Evolutionary conservation across 768 basidiomycete genomes (phyloP).

Genomic region (Antrodiella citrinella): DNA sequence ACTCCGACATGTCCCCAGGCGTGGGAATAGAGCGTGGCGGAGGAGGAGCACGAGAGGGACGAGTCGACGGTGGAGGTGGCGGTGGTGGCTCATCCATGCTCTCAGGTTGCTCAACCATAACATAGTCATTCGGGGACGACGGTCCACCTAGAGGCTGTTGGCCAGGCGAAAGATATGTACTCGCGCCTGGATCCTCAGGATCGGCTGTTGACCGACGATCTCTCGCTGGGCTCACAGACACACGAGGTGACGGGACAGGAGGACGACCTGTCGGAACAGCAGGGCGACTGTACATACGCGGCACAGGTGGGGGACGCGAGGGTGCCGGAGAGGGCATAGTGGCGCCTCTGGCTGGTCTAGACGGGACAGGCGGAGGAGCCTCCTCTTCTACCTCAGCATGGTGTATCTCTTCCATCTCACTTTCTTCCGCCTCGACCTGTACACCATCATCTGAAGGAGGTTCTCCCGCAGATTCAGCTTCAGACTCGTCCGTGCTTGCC

Average conservation of each 20-base stretch:
- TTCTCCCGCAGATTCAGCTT: conserved; percentile 31
- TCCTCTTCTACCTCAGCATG: conserved; percentile 43
- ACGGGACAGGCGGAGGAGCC: conserved; percentile 47
- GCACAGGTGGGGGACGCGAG: conserved; percentile 12
- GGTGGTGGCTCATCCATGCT: conserved; percentile 29
- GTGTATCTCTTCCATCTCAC: conserved; percentile 60
- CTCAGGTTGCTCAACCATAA: conserved; percentile 24
- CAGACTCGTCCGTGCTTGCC: conserved; percentile 29
- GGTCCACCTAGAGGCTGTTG: conserved; percentile 15
- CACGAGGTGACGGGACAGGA: conserved; percentile 15
- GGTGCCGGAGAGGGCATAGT: neutral
- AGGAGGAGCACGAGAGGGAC: conserved; percentile 25
- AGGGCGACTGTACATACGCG: conserved; percentile 11
- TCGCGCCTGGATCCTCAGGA: conserved; percentile 11
- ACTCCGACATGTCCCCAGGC: conserved; percentile 26
- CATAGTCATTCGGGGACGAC: conserved; percentile 25
- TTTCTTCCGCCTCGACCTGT: conserved; percentile 62
- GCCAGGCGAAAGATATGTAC: conserved; percentile 5
- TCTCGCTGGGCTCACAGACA: conserved; percentile 1
- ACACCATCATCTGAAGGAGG: conserved; percentile 51
- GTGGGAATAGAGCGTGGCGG: conserved; percentile 32
- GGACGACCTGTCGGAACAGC: conserved; percentile 17
- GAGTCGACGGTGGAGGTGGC: conserved; percentile 30
- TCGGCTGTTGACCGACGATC: conserved; percentile 7
- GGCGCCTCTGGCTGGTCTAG: conserved; percentile 30